Evolutionary conservation across 345 rosid genomes (phyloP).

Genomic region (Corymbia maculata): DNA sequence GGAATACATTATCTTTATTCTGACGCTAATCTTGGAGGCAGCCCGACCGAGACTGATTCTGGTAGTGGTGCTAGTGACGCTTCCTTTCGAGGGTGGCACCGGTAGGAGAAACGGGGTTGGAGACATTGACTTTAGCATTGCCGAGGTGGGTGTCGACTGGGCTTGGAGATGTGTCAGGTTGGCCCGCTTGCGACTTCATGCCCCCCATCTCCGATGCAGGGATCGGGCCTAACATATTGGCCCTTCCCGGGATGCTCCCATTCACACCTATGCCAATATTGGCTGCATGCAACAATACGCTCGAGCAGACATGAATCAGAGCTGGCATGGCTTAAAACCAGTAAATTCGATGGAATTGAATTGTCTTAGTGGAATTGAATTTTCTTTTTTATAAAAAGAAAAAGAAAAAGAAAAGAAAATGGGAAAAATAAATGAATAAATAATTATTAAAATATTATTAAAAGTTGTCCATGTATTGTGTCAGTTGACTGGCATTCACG

Average conservation of each 20-base stretch:
- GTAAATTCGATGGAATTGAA: neutral
- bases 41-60: neutral
- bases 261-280: neutral
- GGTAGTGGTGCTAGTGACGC: neutral
- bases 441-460: too few relatives aligned
- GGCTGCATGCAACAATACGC: neutral
- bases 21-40: neutral
- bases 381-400: too few relatives aligned
- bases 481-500: too few relatives aligned
- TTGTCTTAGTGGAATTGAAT: neutral
- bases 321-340: neutral
- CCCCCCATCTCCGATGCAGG: neutral
- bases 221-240: neutral
- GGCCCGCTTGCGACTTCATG: neutral
- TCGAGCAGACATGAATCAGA: too few relatives aligned
- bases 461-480: too few relatives aligned
- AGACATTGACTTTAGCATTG: neutral
- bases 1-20: neutral
- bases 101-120: neutral
- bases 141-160: neutral
- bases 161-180: neutral
- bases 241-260: neutral
- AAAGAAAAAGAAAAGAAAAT: too few relatives aligned
- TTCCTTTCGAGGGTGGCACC: neutral
- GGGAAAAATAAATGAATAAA: too few relatives aligned